A percentile compares a stretch with the other conserved stretches of the same genome.
Conservation (phyloP, 805 yeast genomes). For the Helenozyma baotianmanensis region DNA sequence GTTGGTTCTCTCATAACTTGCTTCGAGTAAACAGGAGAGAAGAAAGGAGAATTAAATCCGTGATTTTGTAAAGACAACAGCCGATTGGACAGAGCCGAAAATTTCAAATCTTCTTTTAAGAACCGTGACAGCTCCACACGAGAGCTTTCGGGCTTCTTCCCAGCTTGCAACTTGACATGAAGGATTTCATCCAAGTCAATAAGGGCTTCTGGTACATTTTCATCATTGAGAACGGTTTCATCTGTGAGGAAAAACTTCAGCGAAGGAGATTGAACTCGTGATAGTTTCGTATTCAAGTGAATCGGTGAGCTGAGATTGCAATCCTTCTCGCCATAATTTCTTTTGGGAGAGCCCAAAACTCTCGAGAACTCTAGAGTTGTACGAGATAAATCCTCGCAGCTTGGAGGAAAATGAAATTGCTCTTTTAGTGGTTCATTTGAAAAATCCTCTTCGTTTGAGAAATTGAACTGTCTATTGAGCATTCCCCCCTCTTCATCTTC, state of each 20-base stretch:
- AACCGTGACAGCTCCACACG: no score
- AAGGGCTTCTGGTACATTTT: slow-evolving; percentile 47
- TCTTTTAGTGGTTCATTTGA: slow-evolving; percentile 14
- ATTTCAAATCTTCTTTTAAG: no score
- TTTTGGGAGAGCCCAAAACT: no score
- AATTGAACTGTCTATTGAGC: slow-evolving; percentile 23
- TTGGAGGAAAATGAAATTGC: slow-evolving; percentile 28
- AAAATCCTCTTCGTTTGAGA: slow-evolving; percentile 36
- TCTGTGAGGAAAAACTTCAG: slow-evolving; percentile 27
- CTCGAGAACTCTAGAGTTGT: no score
- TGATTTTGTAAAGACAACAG: no score
- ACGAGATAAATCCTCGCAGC: no score
- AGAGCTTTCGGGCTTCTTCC: no score
- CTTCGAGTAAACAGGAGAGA: slow-evolving; percentile 19
- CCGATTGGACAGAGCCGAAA: no score
- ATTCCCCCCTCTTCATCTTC: slow-evolving; percentile 13
- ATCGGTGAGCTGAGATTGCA: slow-evolving; percentile 31
- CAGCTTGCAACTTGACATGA: slow-evolving; percentile 22
- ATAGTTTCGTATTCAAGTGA: slow-evolving; percentile 20
- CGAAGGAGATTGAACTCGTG: slow-evolving; percentile 14
- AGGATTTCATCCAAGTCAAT: slow-evolving; percentile 55
- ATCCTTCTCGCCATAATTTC: no score
- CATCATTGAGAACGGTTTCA: slow-evolving; percentile 22
- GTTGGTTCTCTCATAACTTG: slow-evolving; percentile 28
- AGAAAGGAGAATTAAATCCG: slow-evolving; percentile 9